These are phyloP conservation scores for Salix arbutifolia DNA, from an alignment of 345 rosid genomes.

Conservation along the genomic window DNA sequence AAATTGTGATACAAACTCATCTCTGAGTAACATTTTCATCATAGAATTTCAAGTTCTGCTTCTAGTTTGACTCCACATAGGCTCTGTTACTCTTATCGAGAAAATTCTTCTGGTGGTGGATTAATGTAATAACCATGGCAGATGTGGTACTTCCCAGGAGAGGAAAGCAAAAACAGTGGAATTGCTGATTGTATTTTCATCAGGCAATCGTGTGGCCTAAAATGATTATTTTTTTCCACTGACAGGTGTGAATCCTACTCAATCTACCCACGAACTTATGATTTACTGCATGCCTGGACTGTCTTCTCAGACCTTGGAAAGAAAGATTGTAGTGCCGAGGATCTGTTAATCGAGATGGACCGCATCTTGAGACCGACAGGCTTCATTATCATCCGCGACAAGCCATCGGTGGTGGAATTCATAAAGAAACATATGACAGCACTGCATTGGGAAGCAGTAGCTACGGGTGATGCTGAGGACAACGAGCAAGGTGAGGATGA, in stretches of 20 bases:
- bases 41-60: not conserved
- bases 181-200: not conserved
- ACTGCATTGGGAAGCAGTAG: constrained; percentile 82
- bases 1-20: not conserved
- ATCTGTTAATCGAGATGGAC: constrained; percentile 88
- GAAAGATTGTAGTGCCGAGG: constrained; percentile 78
- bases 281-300: constrained; percentile 32
- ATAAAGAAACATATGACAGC: constrained; percentile 71
- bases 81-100: not conserved
- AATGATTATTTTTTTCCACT: not conserved
- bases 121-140: not conserved
- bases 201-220: not conserved
- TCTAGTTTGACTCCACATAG: not conserved
- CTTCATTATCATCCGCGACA: constrained; percentile 67
- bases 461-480: constrained; percentile 42
- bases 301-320: constrained; percentile 27
- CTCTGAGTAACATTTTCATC: not conserved
- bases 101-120: not conserved
- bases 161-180: not conserved
- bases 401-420: constrained; percentile 49
- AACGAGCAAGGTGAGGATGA: constrained; percentile 58
- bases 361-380: constrained; percentile 89
- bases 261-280: constrained; percentile 86
- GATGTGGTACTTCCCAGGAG: not conserved
- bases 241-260: constrained; percentile 93